Conservation (phyloP, 2,329 filamentous ascomycete genomes). For the Penicillium sp. region DNA sequence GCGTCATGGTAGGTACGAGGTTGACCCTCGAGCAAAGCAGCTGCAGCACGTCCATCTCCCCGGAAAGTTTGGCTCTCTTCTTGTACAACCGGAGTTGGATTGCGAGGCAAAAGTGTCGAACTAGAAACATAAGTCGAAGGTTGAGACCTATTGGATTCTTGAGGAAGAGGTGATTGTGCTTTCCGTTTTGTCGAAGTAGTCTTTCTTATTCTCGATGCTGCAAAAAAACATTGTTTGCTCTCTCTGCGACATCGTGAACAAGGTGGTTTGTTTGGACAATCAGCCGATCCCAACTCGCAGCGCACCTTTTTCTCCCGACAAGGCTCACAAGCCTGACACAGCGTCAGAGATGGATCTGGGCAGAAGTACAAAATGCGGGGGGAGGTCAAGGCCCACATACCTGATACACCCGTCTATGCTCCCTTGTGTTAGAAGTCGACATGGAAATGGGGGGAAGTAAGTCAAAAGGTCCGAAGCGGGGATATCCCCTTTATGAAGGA, state of each 20-base stretch:
- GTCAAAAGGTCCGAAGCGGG: neutral
- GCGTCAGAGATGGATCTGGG: neutral
- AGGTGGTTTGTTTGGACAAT: constrained; percentile 81
- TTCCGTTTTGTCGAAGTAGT: neutral
- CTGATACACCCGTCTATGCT: constrained; percentile 11
- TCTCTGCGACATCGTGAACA: constrained; percentile 84
- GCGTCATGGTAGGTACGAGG: constrained; percentile 14
- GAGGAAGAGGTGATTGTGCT: neutral
- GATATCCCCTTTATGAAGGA: neutral
- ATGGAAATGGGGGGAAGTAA: neutral
- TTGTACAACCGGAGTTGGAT: neutral
- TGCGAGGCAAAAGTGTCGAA: neutral
- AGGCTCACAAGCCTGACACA: constrained; percentile 25
- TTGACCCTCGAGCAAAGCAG: constrained; percentile 11
- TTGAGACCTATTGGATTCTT: neutral
- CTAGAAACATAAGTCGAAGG: neutral
- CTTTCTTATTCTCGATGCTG: constrained; percentile 72
- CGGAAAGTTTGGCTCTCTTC: neutral
- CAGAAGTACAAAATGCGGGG: neutral
- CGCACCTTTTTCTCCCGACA: constrained; percentile 31
- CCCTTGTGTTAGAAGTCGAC: neutral
- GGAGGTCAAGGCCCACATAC: constrained; percentile 1
- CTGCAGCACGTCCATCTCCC: constrained; percentile 6
- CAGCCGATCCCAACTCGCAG: constrained; percentile 52
- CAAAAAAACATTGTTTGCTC: constrained; percentile 88